A percentile compares a stretch with the other conserved stretches of the same genome.
Evolutionary conservation across 805 yeast species (phyloP).

Genomic region (Yamadazyma ubonensis): DNA sequence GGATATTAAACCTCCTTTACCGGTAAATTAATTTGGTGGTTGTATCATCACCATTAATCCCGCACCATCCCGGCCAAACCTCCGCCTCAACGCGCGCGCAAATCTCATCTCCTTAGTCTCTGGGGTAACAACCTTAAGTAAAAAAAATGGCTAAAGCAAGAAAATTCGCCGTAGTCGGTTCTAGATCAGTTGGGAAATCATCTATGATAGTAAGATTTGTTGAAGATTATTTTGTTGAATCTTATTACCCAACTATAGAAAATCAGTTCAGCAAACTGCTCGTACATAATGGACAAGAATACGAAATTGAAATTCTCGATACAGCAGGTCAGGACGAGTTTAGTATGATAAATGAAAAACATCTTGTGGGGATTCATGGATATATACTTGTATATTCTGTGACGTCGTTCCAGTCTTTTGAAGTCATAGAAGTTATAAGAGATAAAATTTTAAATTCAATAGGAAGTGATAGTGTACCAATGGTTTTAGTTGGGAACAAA

Average conservation of each 20-base stretch:
- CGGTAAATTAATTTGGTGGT: too few species aligned
- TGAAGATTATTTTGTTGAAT: constrained; percentile 84
- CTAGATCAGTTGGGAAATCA: constrained; percentile 86
- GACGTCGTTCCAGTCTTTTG: constrained; percentile 74
- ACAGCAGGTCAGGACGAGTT: constrained; percentile 95
- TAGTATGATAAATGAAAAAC: constrained; percentile 74
- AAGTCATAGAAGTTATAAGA: constrained; percentile 69
- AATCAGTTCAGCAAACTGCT: constrained; percentile 75
- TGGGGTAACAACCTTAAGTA: too few species aligned
- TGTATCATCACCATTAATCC: too few species aligned
- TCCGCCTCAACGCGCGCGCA: background rate
- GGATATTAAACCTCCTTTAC: too few species aligned
- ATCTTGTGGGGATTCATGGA: constrained; percentile 80
- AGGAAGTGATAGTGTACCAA: constrained; percentile 48
- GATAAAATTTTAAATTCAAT: constrained; percentile 77
- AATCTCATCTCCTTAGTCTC: background rate
- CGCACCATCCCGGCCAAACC: background rate
- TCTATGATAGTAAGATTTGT: constrained; percentile 82
- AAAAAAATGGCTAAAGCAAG: constrained; percentile 51
- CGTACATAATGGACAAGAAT: constrained; percentile 68
- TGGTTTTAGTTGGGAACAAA: constrained; percentile 68
- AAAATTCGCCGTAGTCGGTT: constrained; percentile 83
- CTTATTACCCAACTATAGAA: constrained; percentile 88
- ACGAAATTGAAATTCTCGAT: constrained; percentile 80
- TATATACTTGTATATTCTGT: constrained; percentile 80